Conservation (phyloP, 2,329 filamentous ascomycete species). For the Xylaria sp. region DNA sequence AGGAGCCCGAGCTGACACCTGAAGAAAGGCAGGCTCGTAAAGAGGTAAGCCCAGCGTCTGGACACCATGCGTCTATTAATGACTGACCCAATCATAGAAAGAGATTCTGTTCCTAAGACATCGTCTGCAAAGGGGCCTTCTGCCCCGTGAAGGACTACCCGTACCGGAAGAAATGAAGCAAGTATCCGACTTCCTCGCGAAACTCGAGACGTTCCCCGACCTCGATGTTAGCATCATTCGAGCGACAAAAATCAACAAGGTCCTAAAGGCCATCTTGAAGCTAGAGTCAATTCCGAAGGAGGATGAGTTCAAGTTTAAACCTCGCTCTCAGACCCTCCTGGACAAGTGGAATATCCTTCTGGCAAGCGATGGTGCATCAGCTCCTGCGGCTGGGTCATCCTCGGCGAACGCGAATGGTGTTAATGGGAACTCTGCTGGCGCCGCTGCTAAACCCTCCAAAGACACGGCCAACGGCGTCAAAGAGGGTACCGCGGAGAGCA, state of each 20-base stretch:
- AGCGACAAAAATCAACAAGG: conserved; percentile 97
- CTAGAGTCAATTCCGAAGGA: conserved; percentile 86
- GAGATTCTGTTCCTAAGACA: conserved; percentile 94
- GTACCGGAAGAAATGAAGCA: conserved; percentile 84
- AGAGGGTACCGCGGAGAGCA: conserved; percentile 39
- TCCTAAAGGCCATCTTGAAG: conserved; percentile 93
- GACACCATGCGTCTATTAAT: background rate
- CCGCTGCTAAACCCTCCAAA: conserved; percentile 47
- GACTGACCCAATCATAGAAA: conserved; percentile 63
- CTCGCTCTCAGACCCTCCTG: conserved; percentile 81
- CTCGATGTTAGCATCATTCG: conserved; percentile 91
- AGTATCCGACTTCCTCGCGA: conserved; percentile 81
- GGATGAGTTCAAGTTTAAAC: conserved; percentile 89
- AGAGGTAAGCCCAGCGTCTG: conserved; percentile 58
- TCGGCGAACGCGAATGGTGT: conserved; percentile 58
- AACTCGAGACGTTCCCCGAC: conserved; percentile 82
- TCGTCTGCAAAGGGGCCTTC: conserved; percentile 92
- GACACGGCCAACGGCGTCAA: conserved; percentile 48
- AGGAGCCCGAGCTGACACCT: conserved; percentile 67
- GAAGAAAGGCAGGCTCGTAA: conserved; percentile 70
- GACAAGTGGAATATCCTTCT: conserved; percentile 89
- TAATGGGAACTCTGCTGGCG: conserved; percentile 57
- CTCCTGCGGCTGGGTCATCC: conserved; percentile 45
- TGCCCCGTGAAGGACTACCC: conserved; percentile 85
- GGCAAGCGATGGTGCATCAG: conserved; percentile 63